Evolutionary conservation across 2,329 filamentous ascomycete genomes (phyloP).

Genomic region (Exophiala spinifera): DNA sequence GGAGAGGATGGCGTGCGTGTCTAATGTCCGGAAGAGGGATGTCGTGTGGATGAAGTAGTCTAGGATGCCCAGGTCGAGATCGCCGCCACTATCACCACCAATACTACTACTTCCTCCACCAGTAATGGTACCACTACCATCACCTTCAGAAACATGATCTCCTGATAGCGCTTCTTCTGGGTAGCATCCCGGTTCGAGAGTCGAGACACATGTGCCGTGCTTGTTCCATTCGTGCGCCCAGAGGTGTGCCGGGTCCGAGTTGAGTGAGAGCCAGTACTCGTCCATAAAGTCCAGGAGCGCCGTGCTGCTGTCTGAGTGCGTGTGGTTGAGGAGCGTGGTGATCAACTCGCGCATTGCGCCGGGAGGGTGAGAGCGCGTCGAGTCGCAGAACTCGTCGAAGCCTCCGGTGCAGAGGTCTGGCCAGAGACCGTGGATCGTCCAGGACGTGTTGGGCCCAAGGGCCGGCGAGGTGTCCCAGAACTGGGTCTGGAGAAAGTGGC

Average conservation of each 20-base stretch:
- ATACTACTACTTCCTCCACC: too few species aligned
- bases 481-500: conserved; percentile 69
- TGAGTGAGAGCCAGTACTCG: conserved; percentile 68
- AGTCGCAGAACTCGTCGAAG: conserved; percentile 65
- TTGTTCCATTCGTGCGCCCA: conserved; percentile 76
- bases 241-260: conserved; percentile 61
- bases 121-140: too few species aligned
- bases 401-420: conserved; percentile 68
- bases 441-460: conserved; percentile 64
- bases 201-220: conserved; percentile 67
- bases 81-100: too few species aligned
- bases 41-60: conserved; percentile 68
- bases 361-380: conserved; percentile 60
- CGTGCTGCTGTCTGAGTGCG: conserved; percentile 38
- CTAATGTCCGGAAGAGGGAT: conserved; percentile 62
- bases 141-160: too few species aligned
- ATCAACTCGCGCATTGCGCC: conserved; percentile 54
- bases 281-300: conserved; percentile 63
- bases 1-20: conserved; percentile 61
- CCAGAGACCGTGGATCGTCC: conserved; percentile 73
- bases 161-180: too few species aligned
- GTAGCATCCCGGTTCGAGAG: conserved; percentile 63
- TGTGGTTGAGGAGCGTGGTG: background rate
- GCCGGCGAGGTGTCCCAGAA: conserved; percentile 71
- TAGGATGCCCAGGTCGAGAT: conserved; percentile 58